Evolutionary conservation across 164 flowering plant species (phyloP), one percentile per base, ranked within the genome.

Genomic region (Protea cynaroides): DNA sequence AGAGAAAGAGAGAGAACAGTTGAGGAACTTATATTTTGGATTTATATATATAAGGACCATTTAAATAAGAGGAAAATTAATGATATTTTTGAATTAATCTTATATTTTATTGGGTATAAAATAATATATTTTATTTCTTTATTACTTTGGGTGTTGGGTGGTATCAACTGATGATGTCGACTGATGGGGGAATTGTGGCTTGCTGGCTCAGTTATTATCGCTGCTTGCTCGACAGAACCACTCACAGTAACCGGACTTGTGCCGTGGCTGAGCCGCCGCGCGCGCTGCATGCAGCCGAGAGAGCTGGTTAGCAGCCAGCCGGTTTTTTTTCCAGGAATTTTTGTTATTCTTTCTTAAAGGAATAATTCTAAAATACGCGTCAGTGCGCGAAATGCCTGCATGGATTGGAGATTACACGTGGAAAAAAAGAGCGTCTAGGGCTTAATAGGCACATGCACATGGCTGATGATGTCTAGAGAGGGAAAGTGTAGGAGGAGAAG

Each of bases 141-240:
- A 23, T 19, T 15, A 52, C 64, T 64, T 18, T 19, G 67, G 63
- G 55, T 54, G 59, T 50, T 52, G 75, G 54, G 69, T 10, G 70
- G 65, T 60, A 63, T 69, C 76, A 73, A 69, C 63, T 49, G 69
- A n/a, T 61, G 69, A 69, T 51, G 66, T 61, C 58, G 69, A 73
- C 70, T 50, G 56, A 55, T 11, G 40, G 53, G 66, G n/a, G n/a
- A n/a, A n/a, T 37, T 24, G 15, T 19, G 25, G 25, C 29, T 49
- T 18, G 17, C 6, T 49, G 17, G 17, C 7, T 49, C 5, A 49
- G 18, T 18, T 49, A 49, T 49, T 18, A 46, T n/a, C n/a, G n/a
- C n/a, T n/a, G n/a, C n/a, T 10, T 46, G 13, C 50, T 46, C 14
- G 50, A 46, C 50, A 14, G 50, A 46, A 9, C 50, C 15, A 46